Conservation (phyloP, 208 protist species). For the Leishmania tropica region DNA sequence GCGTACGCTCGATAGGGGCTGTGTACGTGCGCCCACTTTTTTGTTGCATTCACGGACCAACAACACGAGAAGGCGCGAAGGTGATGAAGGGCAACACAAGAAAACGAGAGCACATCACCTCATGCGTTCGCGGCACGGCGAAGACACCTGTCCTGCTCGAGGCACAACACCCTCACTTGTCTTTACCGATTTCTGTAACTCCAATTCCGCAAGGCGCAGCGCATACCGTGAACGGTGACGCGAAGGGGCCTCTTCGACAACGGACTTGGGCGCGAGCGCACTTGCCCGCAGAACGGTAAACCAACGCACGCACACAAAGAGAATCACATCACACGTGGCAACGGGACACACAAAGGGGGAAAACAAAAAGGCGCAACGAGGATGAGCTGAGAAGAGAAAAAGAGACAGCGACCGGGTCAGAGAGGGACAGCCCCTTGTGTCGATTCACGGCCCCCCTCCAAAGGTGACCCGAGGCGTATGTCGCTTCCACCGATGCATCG, state of each 20-base stretch:
- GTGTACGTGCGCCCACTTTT: neutral
- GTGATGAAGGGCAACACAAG: neutral
- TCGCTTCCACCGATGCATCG: neutral
- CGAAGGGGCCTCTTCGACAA: neutral
- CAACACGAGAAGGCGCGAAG: neutral
- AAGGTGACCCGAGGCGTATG: neutral
- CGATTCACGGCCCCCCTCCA: neutral
- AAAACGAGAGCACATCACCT: neutral
- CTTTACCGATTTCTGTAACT: neutral
- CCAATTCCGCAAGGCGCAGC: neutral
- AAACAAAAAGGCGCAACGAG: neutral
- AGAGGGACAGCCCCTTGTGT: neutral
- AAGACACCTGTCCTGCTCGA: neutral
- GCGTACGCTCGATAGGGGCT: neutral
- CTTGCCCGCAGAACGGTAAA: neutral
- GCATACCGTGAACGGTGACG: neutral
- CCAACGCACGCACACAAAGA: neutral
- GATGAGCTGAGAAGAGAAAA: neutral
- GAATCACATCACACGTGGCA: neutral
- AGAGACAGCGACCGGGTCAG: neutral
- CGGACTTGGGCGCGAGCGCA: neutral
- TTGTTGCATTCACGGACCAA: neutral
- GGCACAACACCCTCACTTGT: neutral
- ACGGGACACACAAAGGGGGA: neutral
- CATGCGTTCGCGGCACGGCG: neutral